A percentile compares a stretch with the other conserved stretches of the same genome.
These are phyloP conservation scores for Cladosporium sp. DNA, from an alignment of 2,329 filamentous ascomycete species.

Conservation along the genomic window DNA sequence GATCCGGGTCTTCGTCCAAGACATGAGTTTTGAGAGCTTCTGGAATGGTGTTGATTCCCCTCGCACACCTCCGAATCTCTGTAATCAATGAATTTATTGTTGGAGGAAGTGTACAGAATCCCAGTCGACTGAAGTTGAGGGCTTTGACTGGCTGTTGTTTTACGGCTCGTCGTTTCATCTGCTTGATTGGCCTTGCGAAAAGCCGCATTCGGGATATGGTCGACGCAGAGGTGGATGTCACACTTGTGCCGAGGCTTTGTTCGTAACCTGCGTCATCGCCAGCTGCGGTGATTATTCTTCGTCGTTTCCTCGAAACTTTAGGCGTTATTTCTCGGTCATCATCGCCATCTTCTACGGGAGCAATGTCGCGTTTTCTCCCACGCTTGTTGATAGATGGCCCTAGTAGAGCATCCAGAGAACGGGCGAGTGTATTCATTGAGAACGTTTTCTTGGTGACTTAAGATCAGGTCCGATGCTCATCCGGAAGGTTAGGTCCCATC, in stretches of 20 bases:
- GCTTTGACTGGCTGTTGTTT: neutral
- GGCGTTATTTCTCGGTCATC: neutral
- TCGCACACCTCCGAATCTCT: neutral
- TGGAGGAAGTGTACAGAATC: neutral
- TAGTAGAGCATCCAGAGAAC: neutral
- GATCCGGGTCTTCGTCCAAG: neutral
- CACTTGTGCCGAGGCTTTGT: neutral
- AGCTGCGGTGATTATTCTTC: neutral
- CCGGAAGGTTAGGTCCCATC: neutral
- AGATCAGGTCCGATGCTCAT: neutral
- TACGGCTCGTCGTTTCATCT: neutral
- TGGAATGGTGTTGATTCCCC: neutral
- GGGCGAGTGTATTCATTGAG: neutral
- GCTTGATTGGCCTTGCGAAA: neutral
- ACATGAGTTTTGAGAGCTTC: neutral
- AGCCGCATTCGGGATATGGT: neutral
- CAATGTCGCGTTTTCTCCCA: neutral
- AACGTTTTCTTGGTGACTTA: neutral
- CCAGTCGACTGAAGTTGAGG: slow-evolving; percentile 8
- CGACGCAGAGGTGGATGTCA: neutral
- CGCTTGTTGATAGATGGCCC: neutral
- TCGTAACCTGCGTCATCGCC: neutral
- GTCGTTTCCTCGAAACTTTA: neutral
- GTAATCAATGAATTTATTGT: neutral
- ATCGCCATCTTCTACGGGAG: neutral